These are phyloP conservation scores for Zygoascus biomembranicola DNA, from an alignment of 805 yeast species.

Conservation along the genomic window DNA sequence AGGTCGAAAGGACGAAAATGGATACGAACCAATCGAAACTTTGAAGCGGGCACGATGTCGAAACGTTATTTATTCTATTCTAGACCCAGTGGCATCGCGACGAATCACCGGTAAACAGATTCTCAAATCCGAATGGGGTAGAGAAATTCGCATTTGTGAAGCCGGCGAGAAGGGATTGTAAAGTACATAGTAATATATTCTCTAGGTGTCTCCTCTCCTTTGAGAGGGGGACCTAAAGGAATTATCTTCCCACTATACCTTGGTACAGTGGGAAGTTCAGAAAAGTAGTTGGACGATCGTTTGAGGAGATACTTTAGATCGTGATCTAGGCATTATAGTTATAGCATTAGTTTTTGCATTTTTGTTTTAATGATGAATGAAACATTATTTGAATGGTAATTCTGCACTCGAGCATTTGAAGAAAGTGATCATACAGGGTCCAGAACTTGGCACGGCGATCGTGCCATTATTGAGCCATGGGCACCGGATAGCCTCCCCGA, in stretches of 20 bases:
- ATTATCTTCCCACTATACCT: neutral
- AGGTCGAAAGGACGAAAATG: constrained; percentile 71
- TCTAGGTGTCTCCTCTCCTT: neutral
- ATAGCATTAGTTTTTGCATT: too few relatives aligned
- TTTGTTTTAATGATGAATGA: too few relatives aligned
- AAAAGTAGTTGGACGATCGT: too few relatives aligned
- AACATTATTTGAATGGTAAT: too few relatives aligned
- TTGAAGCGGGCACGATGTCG: constrained; percentile 82
- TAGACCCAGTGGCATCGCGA: constrained; percentile 82
- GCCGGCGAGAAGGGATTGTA: constrained; percentile 42
- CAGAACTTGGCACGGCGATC: too few relatives aligned
- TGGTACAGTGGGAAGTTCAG: too few relatives aligned
- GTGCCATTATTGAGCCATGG: too few relatives aligned
- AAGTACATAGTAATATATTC: neutral
- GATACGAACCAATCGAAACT: constrained; percentile 84
- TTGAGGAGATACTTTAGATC: too few relatives aligned
- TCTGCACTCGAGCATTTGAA: too few relatives aligned
- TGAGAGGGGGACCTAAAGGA: neutral
- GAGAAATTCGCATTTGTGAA: constrained; percentile 72
- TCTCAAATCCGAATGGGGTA: constrained; percentile 88
- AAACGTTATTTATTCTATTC: constrained; percentile 82
- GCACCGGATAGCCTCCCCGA: too few relatives aligned
- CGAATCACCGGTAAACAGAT: constrained; percentile 82
- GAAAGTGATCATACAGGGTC: too few relatives aligned
- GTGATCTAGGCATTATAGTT: too few relatives aligned